These are phyloP conservation scores for Narthecium ossifragum DNA, from an alignment of 106 monocot genomes.

Conservation along the genomic window DNA sequence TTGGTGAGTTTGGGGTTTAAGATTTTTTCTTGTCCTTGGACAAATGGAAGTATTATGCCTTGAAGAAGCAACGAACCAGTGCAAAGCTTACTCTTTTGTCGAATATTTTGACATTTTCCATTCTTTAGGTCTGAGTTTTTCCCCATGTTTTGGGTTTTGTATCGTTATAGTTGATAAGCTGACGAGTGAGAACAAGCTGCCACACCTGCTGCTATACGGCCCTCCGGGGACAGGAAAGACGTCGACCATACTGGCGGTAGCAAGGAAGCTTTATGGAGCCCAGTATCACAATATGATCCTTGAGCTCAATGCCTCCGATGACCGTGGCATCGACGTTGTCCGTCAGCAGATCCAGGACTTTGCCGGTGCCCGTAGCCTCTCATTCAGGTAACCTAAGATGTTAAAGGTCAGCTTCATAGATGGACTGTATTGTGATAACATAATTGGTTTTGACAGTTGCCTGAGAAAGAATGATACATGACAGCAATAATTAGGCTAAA, in stretches of 20 bases:
- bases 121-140: neutral
- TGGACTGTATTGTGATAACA: too few relatives aligned
- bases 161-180: constrained; percentile 73
- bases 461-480: too few relatives aligned
- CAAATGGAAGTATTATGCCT: neutral
- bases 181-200: constrained; percentile 84
- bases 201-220: constrained; percentile 92
- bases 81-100: too few relatives aligned
- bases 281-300: constrained; percentile 91
- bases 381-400: too few relatives aligned
- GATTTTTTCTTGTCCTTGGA: too few relatives aligned
- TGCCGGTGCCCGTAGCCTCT: constrained; percentile 64
- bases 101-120: too few relatives aligned
- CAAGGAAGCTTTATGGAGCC: constrained; percentile 82
- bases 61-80: too few relatives aligned
- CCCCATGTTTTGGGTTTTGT: neutral
- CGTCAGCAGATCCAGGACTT: constrained; percentile 94
- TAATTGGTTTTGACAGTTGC: neutral
- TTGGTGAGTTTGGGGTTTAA: neutral
- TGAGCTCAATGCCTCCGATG: constrained; percentile 97
- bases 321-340: constrained; percentile 85
- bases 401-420: too few relatives aligned
- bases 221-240: constrained; percentile 99
- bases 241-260: constrained; percentile 94
- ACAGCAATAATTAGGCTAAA: too few relatives aligned